Evolutionary conservation across 2,329 filamentous ascomycete genomes (phyloP).

Genomic region (Ophiocordyceps australis): DNA sequence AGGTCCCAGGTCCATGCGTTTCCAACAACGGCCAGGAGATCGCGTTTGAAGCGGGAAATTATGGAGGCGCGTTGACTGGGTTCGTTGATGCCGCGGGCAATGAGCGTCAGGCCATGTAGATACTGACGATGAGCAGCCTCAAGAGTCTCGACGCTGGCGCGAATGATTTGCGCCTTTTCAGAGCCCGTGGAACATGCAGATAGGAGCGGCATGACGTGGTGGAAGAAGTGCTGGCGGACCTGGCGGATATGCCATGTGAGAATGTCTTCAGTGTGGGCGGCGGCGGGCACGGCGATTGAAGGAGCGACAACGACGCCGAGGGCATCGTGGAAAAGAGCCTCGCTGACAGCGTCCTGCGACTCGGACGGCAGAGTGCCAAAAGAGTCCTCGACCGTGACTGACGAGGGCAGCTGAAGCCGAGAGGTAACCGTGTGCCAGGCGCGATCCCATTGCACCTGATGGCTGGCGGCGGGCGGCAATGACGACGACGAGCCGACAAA

Average conservation of each 20-base stretch:
- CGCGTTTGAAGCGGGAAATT: conserved; percentile 34
- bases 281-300: conserved; percentile 23
- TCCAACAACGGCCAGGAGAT: conserved; percentile 45
- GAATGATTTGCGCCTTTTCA: conserved; percentile 26
- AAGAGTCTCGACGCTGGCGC: conserved; percentile 36
- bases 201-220: conserved; percentile 38
- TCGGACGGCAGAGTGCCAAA: conserved; percentile 28
- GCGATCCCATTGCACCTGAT: conserved; percentile 40
- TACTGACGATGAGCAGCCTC: conserved; percentile 41
- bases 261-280: conserved; percentile 34
- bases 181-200: conserved; percentile 23
- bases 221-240: conserved; percentile 40
- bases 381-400: conserved; percentile 33
- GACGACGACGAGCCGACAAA: neutral
- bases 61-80: conserved; percentile 16
- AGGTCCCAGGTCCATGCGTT: conserved; percentile 40
- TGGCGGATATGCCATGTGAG: conserved; percentile 43
- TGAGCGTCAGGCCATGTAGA: conserved; percentile 31
- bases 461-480: conserved; percentile 12
- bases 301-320: conserved; percentile 35
- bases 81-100: conserved; percentile 26
- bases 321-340: conserved; percentile 29
- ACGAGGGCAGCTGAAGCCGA: conserved; percentile 35
- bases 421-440: conserved; percentile 45
- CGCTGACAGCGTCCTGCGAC: conserved; percentile 21